Percentiles rank a stretch among this genome's conserved stretches.
Evolutionary conservation across 164 flowering plant species (phyloP).

Genomic region (Hamamelis virginiana): DNA sequence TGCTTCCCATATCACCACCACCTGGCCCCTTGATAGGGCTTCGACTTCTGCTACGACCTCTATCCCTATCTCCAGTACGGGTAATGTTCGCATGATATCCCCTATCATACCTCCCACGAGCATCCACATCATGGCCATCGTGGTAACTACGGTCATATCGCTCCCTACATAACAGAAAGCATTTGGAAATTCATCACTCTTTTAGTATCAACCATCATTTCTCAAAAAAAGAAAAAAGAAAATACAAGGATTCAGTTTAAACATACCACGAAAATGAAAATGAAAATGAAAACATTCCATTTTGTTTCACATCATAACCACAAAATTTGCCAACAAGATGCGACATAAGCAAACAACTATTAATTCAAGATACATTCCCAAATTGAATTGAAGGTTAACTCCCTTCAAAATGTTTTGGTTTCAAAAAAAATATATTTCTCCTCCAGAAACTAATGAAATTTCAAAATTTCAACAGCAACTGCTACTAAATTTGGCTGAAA

Average conservation of each 20-base stretch:
- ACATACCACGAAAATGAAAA: background rate
- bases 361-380: background rate
- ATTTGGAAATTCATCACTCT: background rate
- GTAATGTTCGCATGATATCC: constrained; percentile 5
- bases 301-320: background rate
- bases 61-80: constrained; percentile 18
- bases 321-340: background rate
- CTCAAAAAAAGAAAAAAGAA: no score
- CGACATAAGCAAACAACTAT: no score
- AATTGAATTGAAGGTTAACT: no score
- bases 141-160: constrained; percentile 32
- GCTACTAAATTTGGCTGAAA: no score
- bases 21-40: constrained; percentile 31
- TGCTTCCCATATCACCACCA: constrained; percentile 16
- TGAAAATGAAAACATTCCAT: background rate
- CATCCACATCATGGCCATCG: constrained; percentile 17
- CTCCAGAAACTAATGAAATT: no score
- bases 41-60: constrained; percentile 27
- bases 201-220: no score
- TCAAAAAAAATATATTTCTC: no score
- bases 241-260: no score
- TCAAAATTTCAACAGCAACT: no score
- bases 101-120: constrained; percentile 20
- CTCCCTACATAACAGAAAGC: constrained; percentile 5
- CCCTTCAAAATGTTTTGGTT: no score